Base-by-base conservation (phyloP, 2,329 filamentous ascomycete species). In the Penicillium sp. region DNA sequence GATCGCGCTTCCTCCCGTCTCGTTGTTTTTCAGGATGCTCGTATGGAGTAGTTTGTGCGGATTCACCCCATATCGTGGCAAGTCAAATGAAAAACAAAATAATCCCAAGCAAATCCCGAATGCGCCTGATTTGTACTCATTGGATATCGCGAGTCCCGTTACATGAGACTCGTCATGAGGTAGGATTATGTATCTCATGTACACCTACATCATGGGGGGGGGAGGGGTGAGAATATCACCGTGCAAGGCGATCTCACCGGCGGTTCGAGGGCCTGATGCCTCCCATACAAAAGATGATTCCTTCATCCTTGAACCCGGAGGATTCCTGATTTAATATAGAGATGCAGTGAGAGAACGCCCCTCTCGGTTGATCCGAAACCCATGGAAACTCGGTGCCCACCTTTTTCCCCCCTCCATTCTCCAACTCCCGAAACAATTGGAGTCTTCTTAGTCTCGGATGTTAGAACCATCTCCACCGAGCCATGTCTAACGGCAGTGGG, bases 401-500 rank as follows among this genome's bases (percentile, higher is more conserved):
- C 15, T 9, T 29, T 29, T 15, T 2, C 15, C 28, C 10, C 28
- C 10, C 8, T n/a, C n/a, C 33, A 16, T 18, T 29, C 8, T n/a
- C n/a, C 33, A 16, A 36, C 33, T 16, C 2, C n/a, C 33, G 33
- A 15, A 46, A n/a, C 34, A 29, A 44, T 43, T 28, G 36, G 16
- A 39, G 33, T 42, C 28, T 3, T 29, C 8, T 12, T 29, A 53
- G 45, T 26, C 23, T 53, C 43, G 42, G 26, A 44, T 45, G 10
- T 36, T 33, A 38, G 46, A 42, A n/a, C 43, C 39, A 33, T 47
- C 54, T 47, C 54, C 48, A 51, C 49, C 46, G 44, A 36, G 33
- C 44, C 26, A 15, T 26, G 18, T 34, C 18, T 31, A 39, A 53
- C 55, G 55, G 55, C 44, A 56, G 13, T 58, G 39, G 33, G 33